These are phyloP conservation scores for Saturnispora quitensis DNA, from an alignment of 805 yeast species.

Conservation along the genomic window DNA sequence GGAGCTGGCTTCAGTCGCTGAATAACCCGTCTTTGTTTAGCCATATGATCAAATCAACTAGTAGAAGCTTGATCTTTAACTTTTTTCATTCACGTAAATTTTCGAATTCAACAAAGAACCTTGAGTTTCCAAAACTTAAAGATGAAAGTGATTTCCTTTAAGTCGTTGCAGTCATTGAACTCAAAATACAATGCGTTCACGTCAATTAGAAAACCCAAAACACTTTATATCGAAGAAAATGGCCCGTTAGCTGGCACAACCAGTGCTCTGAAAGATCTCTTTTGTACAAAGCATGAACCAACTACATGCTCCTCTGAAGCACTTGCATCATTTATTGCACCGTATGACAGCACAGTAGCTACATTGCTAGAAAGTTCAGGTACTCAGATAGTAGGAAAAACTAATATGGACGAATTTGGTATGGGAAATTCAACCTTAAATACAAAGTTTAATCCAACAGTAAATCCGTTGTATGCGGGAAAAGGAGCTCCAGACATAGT, in stretches of 20 bases:
- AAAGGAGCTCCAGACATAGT: slow-evolving; percentile 17
- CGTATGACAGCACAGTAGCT: slow-evolving; percentile 74
- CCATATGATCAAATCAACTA: neutral
- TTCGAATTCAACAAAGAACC: neutral
- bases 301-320: slow-evolving; percentile 77
- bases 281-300: slow-evolving; percentile 49
- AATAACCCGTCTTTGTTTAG: slow-evolving; percentile 11
- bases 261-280: slow-evolving; percentile 70
- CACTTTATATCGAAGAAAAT: neutral
- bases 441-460: slow-evolving; percentile 47
- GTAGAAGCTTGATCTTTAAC: neutral
- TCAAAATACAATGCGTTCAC: slow-evolving; percentile 32
- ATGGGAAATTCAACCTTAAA: slow-evolving; percentile 78
- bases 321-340: slow-evolving; percentile 53
- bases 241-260: slow-evolving; percentile 13
- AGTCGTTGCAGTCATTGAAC: slow-evolving; percentile 11
- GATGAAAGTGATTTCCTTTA: slow-evolving; percentile 1
- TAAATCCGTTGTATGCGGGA: slow-evolving; percentile 36
- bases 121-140: neutral
- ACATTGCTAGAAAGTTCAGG: slow-evolving; percentile 44
- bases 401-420: slow-evolving; percentile 94
- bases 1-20: slow-evolving; percentile 30
- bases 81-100: neutral
- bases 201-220: slow-evolving; percentile 21
- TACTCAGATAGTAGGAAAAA: slow-evolving; percentile 57